Evolutionary conservation across 805 yeast species (phyloP).

Genomic region (Sungouiozyma ichnusensis): DNA sequence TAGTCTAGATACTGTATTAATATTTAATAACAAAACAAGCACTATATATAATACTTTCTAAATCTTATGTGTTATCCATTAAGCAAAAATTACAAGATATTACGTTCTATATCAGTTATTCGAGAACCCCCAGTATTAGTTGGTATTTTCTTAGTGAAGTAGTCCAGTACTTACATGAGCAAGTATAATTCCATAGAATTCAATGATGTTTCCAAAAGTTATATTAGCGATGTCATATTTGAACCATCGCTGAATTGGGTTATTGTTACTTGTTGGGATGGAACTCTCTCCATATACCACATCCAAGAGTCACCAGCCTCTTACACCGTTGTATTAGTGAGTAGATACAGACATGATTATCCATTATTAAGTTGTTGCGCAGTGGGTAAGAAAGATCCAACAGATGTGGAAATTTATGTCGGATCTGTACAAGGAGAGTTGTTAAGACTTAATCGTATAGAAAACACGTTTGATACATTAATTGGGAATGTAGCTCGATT

Average conservation of each 20-base stretch:
- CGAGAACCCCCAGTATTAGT: no score
- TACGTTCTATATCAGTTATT: no score
- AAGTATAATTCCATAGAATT: conserved; percentile 5
- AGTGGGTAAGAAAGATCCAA: not conserved
- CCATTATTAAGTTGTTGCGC: conserved; percentile 18
- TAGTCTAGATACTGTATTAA: no score
- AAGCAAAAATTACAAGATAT: no score
- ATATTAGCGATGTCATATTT: conserved; percentile 20
- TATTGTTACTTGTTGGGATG: conserved; percentile 51
- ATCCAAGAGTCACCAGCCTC: conserved; percentile 16
- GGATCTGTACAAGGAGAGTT: conserved; percentile 50
- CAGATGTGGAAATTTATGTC: conserved; percentile 28
- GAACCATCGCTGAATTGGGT: conserved; percentile 27
- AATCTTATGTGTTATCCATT: no score
- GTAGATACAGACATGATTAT: conserved; percentile 5
- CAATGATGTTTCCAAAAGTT: conserved; percentile 14
- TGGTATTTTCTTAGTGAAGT: no score
- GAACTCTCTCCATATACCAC: conserved; percentile 33
- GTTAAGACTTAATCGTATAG: conserved; percentile 41
- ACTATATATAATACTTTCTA: no score
- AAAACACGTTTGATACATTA: conserved; percentile 20
- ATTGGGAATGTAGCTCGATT: conserved; percentile 28
- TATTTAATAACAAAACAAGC: no score
- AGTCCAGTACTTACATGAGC: not conserved
- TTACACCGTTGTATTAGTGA: conserved; percentile 2